Evolutionary conservation across 2,329 filamentous ascomycete genomes (phyloP).

Genomic region (Ophiostoma quercus): DNA sequence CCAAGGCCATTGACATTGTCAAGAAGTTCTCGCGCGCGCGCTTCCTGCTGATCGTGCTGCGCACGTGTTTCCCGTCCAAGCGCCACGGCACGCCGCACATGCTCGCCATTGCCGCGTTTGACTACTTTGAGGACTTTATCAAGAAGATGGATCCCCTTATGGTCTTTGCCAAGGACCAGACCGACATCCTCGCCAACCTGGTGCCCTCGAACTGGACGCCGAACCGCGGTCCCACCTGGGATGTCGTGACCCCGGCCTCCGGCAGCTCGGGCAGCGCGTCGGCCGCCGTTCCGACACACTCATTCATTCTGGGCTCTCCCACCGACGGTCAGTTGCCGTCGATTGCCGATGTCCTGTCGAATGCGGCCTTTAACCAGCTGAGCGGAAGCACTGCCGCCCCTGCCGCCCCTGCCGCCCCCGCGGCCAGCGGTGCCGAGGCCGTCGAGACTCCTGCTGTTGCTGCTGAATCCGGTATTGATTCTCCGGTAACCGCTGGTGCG

Average conservation of each 20-base stretch:
- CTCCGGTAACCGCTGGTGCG: background rate
- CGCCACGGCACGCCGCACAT: slow-evolving; percentile 63
- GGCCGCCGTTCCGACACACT: background rate
- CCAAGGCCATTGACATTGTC: slow-evolving; percentile 67
- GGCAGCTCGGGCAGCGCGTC: background rate
- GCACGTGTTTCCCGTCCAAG: slow-evolving; percentile 66
- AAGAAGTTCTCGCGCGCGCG: slow-evolving; percentile 75
- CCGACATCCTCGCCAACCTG: slow-evolving; percentile 65
- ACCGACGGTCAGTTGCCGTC: slow-evolving; percentile 9
- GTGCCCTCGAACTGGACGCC: slow-evolving; percentile 64
- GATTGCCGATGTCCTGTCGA: slow-evolving; percentile 10
- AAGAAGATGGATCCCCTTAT: slow-evolving; percentile 72
- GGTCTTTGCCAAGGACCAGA: slow-evolving; percentile 76
- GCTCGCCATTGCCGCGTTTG: slow-evolving; percentile 72
- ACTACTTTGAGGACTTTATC: slow-evolving; percentile 73
- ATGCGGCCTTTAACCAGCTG: background rate
- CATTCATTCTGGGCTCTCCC: background rate
- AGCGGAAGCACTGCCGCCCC: background rate
- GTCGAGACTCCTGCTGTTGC: background rate
- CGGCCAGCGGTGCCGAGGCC: background rate
- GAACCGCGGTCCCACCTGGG: slow-evolving; percentile 20
- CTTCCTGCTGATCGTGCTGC: slow-evolving; percentile 68
- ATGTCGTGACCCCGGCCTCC: slow-evolving; percentile 9
- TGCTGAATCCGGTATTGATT: slow-evolving; percentile 7
- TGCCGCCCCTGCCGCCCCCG: too few relatives aligned